These are phyloP conservation scores for Hyaloscypha bicolor DNA, from an alignment of 495 filamentous ascomycete genomes.

Conservation along the genomic window DNA sequence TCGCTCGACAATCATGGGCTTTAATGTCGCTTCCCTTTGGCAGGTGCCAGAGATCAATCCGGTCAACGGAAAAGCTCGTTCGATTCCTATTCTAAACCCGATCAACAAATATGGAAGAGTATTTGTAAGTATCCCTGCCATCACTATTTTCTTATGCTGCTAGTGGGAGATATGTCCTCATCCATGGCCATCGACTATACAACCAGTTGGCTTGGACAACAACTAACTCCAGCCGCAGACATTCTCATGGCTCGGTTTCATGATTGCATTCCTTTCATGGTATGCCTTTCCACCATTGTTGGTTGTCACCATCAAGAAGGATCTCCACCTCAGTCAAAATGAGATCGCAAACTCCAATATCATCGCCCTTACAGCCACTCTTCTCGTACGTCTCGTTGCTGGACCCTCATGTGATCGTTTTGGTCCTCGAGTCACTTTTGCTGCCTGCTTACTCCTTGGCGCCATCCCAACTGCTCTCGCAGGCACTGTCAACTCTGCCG, in stretches of 20 bases:
- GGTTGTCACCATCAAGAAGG: conserved; percentile 73
- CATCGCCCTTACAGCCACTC: conserved; percentile 79
- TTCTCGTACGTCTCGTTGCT: conserved; percentile 79
- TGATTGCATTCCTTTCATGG: conserved; percentile 95
- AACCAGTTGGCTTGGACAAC: not conserved
- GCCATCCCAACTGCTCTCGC: conserved; percentile 83
- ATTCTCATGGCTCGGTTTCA: conserved; percentile 94
- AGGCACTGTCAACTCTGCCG: conserved; percentile 69
- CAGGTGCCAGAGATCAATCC: conserved; percentile 68
- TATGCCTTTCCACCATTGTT: conserved; percentile 77
- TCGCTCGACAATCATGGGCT: conserved; percentile 37
- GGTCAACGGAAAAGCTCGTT: conserved; percentile 75
- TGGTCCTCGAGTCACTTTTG: conserved; percentile 82
- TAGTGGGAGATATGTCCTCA: too few species aligned
- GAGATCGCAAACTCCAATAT: conserved; percentile 93
- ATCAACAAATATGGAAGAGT: conserved; percentile 82
- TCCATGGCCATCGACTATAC: too few species aligned
- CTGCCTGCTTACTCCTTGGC: conserved; percentile 71
- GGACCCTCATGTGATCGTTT: conserved; percentile 85
- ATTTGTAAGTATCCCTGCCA: conserved; percentile 44
- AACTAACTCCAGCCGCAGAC: conserved; percentile 42
- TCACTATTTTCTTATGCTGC: not conserved
- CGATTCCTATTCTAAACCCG: conserved; percentile 81
- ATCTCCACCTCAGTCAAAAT: conserved; percentile 69
- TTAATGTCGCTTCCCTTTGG: conserved; percentile 57